Evolutionary conservation across 768 basidiomycete species (phyloP), one percentile per base, ranked within the genome.

Genomic region (Tricholoma matsutake): DNA sequence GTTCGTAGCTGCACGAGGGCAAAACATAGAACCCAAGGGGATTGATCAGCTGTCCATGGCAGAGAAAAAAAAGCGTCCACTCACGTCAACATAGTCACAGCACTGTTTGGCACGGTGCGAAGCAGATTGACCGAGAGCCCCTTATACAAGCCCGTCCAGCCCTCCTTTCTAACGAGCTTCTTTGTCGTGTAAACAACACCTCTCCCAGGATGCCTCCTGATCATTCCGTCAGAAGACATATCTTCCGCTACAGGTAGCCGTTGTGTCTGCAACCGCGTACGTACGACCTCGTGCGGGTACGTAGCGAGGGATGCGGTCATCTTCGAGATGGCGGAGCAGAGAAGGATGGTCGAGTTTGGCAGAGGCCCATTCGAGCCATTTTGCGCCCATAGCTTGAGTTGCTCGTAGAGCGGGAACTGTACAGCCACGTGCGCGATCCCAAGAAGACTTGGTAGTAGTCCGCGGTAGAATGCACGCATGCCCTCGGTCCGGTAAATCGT

Each of bases 251-350:
- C 78, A 49, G 86, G 88, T 56, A 85, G 83, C 60, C 84, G 81
- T 66, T 88, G 86, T 3, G 96, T 96, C 74, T 99, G 97, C 53
- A 98, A 76, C 5, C 96, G 86, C n/a, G 97, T 98, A n/a, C 97
- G 91, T 35, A 99, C 83, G 47, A 99, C 97, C 74, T 99, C 97
- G 75, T 99, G 97, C 1, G 97, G 97, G 72, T 99, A 99, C 34
- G 97, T 98, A 37, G 89, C 91, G 18, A 98, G 78, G 16, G 94
- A 95, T 7, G 97, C 97, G 1, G 92, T 88, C 92, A 98, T 97
- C 73, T 99, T 99, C 20, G 95, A 90, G 28, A 86, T 76, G n/a
- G 92, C 93, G 16, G 94, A 96, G 78, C 95, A 98, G 18, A 88
- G 73, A 14, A 99, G 86, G 64, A 98, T 96, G 20, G 86, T 78